phyloP scores from a whole-genome alignment of 345 rosid species.

The Citropsis articulata region DNA sequence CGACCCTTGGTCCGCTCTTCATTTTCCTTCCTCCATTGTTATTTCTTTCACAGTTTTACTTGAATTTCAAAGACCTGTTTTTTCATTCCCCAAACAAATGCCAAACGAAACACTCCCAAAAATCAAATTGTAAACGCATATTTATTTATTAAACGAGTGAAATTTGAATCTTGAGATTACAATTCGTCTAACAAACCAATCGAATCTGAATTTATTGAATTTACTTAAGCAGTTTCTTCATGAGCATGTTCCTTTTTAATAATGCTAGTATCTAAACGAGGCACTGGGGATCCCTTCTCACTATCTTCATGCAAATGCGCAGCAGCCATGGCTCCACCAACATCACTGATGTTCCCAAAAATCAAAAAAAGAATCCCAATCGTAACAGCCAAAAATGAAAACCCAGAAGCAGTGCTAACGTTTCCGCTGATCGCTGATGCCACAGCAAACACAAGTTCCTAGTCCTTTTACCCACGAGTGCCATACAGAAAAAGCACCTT shows the following conservation, averaged over 20 bases:
- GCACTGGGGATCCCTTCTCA: background rate
- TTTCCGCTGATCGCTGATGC: constrained; percentile 43
- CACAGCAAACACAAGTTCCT: constrained; percentile 49
- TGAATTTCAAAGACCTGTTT: too few species aligned
- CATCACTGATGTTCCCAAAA: constrained; percentile 54
- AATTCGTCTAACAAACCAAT: too few species aligned
- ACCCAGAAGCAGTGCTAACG: constrained; percentile 33
- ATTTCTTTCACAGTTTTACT: too few species aligned
- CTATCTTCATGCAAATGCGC: constrained; percentile 27
- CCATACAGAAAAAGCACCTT: constrained; percentile 56
- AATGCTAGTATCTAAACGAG: background rate
- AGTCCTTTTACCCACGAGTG: constrained; percentile 36
- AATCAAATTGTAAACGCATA: too few species aligned
- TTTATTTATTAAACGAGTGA: too few species aligned
- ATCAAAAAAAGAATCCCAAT: constrained; percentile 26
- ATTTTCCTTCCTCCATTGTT: too few species aligned
- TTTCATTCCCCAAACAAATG: too few species aligned
- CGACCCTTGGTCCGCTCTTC: too few species aligned
- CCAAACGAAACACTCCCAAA: too few species aligned
- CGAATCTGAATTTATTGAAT: too few species aligned
- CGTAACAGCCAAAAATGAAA: constrained; percentile 30
- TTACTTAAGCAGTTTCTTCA: background rate
- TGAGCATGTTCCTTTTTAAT: too few species aligned
- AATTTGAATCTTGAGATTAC: too few species aligned
- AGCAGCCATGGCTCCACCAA: constrained; percentile 49